phyloP scores from a whole-genome alignment of 2,329 filamentous ascomycete species.

The Aspergillus caelatus region DNA sequence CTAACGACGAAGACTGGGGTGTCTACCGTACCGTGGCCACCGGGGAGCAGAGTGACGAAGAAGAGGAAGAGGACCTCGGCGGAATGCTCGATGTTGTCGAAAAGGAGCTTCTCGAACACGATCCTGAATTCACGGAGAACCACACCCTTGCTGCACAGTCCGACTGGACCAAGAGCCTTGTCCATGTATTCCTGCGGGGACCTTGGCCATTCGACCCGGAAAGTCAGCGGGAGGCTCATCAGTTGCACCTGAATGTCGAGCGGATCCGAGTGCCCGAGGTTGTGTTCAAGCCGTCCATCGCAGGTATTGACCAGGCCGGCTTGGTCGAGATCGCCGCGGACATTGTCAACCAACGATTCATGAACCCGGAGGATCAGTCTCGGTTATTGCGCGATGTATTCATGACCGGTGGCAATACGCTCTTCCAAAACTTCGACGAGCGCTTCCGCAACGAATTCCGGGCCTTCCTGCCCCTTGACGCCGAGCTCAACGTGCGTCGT shows the following conservation, averaged over 20 bases:
- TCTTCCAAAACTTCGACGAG: slow-evolving; percentile 86
- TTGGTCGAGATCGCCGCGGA: slow-evolving; percentile 90
- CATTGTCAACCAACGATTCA: slow-evolving; percentile 81
- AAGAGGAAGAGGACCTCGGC: slow-evolving; percentile 86
- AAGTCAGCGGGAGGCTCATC: slow-evolving; percentile 77
- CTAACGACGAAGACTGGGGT: slow-evolving; percentile 97
- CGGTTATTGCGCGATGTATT: slow-evolving; percentile 85
- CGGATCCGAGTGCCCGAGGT: slow-evolving; percentile 92
- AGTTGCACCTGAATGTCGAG: slow-evolving; percentile 95
- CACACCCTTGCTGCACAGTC: slow-evolving; percentile 88
- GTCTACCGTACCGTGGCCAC: slow-evolving; percentile 92
- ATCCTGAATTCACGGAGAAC: slow-evolving; percentile 87
- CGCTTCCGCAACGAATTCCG: slow-evolving; percentile 73
- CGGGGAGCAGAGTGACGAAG: slow-evolving; percentile 77
- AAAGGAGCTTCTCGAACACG: slow-evolving; percentile 80
- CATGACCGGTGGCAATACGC: slow-evolving; percentile 87
- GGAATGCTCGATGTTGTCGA: slow-evolving; percentile 76
- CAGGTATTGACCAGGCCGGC: slow-evolving; percentile 89
- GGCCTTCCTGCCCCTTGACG: slow-evolving; percentile 70
- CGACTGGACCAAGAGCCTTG: slow-evolving; percentile 89
- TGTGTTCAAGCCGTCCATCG: slow-evolving; percentile 88
- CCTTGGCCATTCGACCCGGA: slow-evolving; percentile 82
- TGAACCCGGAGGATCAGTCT: slow-evolving; percentile 58
- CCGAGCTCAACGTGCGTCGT: slow-evolving; percentile 69
- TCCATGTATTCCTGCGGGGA: slow-evolving; percentile 88